Base-by-base conservation (phyloP, 2,329 filamentous ascomycete species). In the Sclerotinia subarctica region DNA sequence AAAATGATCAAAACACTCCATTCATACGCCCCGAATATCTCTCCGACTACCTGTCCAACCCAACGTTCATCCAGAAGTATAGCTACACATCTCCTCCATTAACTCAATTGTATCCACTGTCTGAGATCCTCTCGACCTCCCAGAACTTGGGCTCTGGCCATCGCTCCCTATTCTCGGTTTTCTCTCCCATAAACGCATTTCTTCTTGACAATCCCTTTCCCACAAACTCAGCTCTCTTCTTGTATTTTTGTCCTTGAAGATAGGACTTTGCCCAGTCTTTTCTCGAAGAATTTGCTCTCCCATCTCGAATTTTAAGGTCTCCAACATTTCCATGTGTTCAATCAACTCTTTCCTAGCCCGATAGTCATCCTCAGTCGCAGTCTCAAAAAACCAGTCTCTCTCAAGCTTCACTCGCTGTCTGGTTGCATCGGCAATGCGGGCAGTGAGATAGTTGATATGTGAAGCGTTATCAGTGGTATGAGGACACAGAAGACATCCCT, bases 131-230 rank as follows among this genome's bases (percentile, higher is more conserved):
- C 8, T 13, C 4, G 15, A 11, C 29, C 24, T 15, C 46, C 13
- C 5, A 2, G 46, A 19, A 26, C 5, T 11, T 5, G 8, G 3
- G 15, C 29, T 26, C 10, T 62, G 13, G 19, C 13, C 21, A 11
- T 24, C 13, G 1, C 38, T 26, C 21, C 26, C 46, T 51, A 35
- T 47, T 63, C 21, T 29, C 15, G 59, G 13, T 11, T 52, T 26
- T 5, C 32, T 63, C n/a, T 63, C 59, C 59, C 59, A 63, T n/a
- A 63, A 38, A 15, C 59, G 32, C 32, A 63, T 63, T 19, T 51
- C 46, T 38, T 42, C 59, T 51, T 32, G 32, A 5, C 46, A 32
- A 21, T 51, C 46, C 15, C n/a, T 63, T 47, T 38, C 29, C 59
- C 59, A 63, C 46, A 51, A 26, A 15, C n/a, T 51, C 59, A 63